phyloP scores from a whole-genome alignment of 2,329 filamentous ascomycete species.

The Hypoxylon sp. region DNA sequence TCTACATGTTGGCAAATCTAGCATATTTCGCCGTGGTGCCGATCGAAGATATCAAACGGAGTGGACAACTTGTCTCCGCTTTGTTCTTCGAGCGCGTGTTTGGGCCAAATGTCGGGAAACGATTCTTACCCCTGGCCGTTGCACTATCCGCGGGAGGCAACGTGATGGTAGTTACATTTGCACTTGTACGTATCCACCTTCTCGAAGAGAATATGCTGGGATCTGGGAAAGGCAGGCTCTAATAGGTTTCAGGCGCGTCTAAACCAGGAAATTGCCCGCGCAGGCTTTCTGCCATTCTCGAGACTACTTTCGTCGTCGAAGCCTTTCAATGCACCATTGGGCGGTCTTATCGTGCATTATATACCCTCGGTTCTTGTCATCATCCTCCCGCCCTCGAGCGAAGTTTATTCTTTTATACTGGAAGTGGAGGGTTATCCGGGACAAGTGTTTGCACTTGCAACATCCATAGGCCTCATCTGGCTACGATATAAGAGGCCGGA shows the following conservation, averaged over 20 bases:
- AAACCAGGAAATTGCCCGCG: constrained; percentile 80
- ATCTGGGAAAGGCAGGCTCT: constrained; percentile 16
- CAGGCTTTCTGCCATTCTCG: constrained; percentile 78
- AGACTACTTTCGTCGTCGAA: constrained; percentile 72
- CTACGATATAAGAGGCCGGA: constrained; percentile 72
- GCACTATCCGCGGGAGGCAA: constrained; percentile 78
- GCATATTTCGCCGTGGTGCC: constrained; percentile 75
- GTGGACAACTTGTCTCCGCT: constrained; percentile 77
- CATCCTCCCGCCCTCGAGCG: constrained; percentile 72
- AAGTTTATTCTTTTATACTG: constrained; percentile 80
- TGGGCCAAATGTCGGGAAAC: constrained; percentile 69
- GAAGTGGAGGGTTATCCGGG: constrained; percentile 79
- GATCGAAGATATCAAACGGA: constrained; percentile 74
- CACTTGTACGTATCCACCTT: constrained; percentile 65
- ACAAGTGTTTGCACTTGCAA: constrained; percentile 71
- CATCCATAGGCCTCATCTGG: constrained; percentile 71
- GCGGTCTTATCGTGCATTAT: constrained; percentile 77
- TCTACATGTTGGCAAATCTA: constrained; percentile 78
- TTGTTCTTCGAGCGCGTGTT: constrained; percentile 77
- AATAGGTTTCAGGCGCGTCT: constrained; percentile 68
- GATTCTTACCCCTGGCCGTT: constrained; percentile 73
- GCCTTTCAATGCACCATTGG: constrained; percentile 77
- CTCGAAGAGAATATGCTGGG: neutral
- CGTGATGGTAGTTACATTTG: constrained; percentile 80
- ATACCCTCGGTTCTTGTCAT: constrained; percentile 78